Evolutionary conservation across 2,329 filamentous ascomycete species (phyloP).

Genomic region (Blastomyces emzantsi): DNA sequence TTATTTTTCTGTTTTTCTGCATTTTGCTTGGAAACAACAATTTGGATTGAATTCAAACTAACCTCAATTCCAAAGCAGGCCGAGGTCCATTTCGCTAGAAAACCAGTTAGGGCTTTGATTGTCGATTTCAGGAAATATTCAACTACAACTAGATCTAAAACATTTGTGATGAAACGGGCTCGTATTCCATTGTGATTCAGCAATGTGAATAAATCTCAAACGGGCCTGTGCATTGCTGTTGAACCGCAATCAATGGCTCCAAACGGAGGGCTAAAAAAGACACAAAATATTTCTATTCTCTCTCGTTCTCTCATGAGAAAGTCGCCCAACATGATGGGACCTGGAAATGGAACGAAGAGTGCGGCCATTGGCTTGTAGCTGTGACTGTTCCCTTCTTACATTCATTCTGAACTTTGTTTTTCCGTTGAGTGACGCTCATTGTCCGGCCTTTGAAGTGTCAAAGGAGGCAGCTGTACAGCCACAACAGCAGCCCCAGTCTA

Average conservation of each 20-base stretch:
- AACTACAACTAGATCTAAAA: neutral
- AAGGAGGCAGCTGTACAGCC: neutral
- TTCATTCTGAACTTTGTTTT: neutral
- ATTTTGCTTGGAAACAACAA: neutral
- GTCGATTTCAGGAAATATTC: neutral
- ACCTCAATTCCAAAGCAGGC: neutral
- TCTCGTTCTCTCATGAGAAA: neutral
- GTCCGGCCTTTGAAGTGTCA: neutral
- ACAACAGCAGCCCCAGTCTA: neutral
- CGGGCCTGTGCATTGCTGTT: neutral
- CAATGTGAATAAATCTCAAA: neutral
- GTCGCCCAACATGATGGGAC: neutral
- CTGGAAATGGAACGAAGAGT: neutral
- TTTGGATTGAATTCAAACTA: neutral
- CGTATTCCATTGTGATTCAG: neutral
- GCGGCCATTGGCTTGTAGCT: neutral
- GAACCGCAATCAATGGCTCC: neutral
- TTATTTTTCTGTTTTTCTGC: neutral
- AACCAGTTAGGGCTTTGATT: neutral
- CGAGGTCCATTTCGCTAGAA: neutral
- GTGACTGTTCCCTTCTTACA: neutral
- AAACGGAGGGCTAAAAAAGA: neutral
- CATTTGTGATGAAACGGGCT: neutral
- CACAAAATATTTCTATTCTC: neutral
- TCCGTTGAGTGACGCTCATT: neutral